phyloP scores from a whole-genome alignment of 2,329 filamentous ascomycete genomes.

The Cytospora piceicola region DNA sequence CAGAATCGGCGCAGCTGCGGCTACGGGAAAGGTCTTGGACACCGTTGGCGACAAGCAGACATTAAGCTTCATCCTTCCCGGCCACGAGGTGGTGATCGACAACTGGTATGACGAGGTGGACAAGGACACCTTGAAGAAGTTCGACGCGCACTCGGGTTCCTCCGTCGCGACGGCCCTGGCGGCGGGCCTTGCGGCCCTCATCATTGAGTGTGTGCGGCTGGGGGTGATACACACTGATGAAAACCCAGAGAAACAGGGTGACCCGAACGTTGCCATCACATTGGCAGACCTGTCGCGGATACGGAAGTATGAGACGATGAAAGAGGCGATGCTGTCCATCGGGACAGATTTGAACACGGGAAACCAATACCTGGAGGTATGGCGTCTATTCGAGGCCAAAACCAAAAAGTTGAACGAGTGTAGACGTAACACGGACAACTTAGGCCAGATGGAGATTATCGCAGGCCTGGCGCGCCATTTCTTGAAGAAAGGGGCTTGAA shows the following conservation, averaged over 20 bases:
- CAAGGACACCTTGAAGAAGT: conserved; percentile 7
- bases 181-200: conserved; percentile 38
- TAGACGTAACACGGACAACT: background rate
- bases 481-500: background rate
- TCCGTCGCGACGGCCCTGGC: conserved; percentile 40
- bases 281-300: background rate
- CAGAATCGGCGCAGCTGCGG: conserved; percentile 38
- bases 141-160: conserved; percentile 31
- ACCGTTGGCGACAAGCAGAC: conserved; percentile 32
- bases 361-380: conserved; percentile 1
- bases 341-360: conserved; percentile 3
- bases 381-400: conserved; percentile 7
- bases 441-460: conserved; percentile 7
- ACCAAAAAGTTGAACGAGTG: background rate
- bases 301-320: background rate
- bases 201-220: conserved; percentile 36
- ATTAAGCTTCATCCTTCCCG: conserved; percentile 40
- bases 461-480: conserved; percentile 6
- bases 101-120: conserved; percentile 19
- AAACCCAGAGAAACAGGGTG: conserved; percentile 2
- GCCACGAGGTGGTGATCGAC: conserved; percentile 35
- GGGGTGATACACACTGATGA: conserved; percentile 7
- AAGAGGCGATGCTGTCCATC: background rate
- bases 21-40: conserved; percentile 31
- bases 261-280: conserved; percentile 3